Base-by-base conservation (phyloP, 2,329 filamentous ascomycete genomes). In the Leptosphaerulina australis region DNA sequence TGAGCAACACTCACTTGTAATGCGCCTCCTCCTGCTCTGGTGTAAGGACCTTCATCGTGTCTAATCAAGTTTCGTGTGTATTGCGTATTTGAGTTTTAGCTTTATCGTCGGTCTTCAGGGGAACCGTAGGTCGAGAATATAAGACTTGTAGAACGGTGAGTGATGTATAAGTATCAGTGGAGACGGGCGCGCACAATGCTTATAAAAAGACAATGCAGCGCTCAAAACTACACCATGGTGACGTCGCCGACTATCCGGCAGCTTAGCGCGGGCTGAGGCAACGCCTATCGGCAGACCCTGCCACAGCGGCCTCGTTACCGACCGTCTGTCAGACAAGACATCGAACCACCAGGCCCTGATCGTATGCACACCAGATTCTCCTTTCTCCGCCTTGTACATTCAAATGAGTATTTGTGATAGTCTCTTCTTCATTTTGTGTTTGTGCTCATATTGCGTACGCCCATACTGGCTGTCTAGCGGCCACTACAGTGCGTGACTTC, bases 1-100 rank as follows among this genome's bases (percentile, higher is more conserved):
- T 14, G 30, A 15, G 51, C 10, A 15, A 30, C 7, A 60, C 76
- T 40, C 76, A 85, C 83, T 80, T 77, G 83, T 95, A 96, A 82
- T 97, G 92, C 44, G 83, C 89, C 53, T 81, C 74, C 77, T 97
- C 92, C 78, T 97, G 90, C 83, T 97, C 91, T 73, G 93, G 91
- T 66, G 89, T 95, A 72, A 97, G 83, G 70, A 97, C 81, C 87
- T 97, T 97, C 94, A 97, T 99, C 1, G 50, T 64, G 59, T 17
- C 18, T 45, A 36, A 28, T 31, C 24, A 29, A 33, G 50, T 40
- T 53, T 39, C 44, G 36, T 24, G 9, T 24, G 12, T 35, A 14
- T 36, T 35, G 28, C 24, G 30, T 17, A 14, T 9, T n/a, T 2
- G 33, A 26, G 20, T 21, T 38, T 21, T 26, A 25, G 22, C 18